Evolutionary conservation across 176 grass and related monocot genomes (phyloP), one percentile per base, ranked within the genome.

Genomic region (Poa annua): DNA sequence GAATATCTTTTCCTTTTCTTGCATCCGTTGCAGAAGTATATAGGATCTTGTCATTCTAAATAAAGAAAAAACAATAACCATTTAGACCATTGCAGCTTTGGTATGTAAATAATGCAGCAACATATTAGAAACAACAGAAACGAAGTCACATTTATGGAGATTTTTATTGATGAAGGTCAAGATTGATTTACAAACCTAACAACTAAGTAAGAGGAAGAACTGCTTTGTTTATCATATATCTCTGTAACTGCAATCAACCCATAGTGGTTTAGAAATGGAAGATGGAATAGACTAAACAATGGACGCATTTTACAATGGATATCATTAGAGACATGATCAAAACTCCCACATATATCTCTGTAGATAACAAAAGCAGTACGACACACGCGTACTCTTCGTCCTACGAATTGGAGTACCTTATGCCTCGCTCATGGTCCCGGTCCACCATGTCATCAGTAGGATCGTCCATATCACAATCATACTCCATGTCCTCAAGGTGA

Each of bases 1-100:
- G 95, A 50, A 98, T 93, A 39, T 98, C 95, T 68, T 88, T 95
- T 84, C 90, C 92, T 88, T 93, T 94, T 71, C 89, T 94, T 62
- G 90, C 95, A 84, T 98, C 90, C 5, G 85, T 84, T 49, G 90
- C 86, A 24, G 86, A 93, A 75, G 90, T 95, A 79, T 98, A 92
- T 56, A 79, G 79, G 75, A 89, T 84, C 42, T 93, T 91, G 64
- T 83, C 75, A 75, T 86, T 79, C 94, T 92, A 81, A 55, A 75
- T 48, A 76, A n/a, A 85, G 24, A 85, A 32, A n/a, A 22, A 75
- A 41, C 48, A 25, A 60, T 3, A 76, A 44, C 33, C 41, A 67
- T 48, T 78, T 66, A 90, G 61, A 57, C 17, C 16, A 67, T 56
- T 68, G 22, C 80, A 69, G 22, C 5, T 47, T 47, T 52, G 33